Conservation (phyloP, 208 protist genomes). For the Trypanosoma melophagium region DNA sequence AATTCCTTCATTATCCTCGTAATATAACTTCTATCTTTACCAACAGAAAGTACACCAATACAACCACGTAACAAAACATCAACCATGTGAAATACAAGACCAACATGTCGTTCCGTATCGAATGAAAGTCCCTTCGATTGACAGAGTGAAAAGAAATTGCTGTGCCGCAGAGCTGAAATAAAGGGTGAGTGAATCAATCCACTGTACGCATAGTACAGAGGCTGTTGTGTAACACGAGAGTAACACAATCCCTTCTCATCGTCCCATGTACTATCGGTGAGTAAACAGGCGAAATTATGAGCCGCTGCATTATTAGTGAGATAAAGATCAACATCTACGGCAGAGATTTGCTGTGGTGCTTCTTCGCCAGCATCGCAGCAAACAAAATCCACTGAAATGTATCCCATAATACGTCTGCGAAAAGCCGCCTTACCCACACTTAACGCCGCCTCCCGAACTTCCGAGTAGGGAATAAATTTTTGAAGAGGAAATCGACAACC, state of each 20-base stretch:
- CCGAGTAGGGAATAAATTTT: conserved; percentile 50
- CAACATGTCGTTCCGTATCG: conserved; percentile 46
- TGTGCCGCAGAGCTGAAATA: conserved; percentile 76
- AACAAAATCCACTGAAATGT: conserved; percentile 89
- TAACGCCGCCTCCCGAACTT: conserved; percentile 68
- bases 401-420: conserved; percentile 84
- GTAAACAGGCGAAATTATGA: conserved; percentile 56
- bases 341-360: conserved; percentile 57
- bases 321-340: conserved; percentile 88
- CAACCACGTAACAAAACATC: conserved; percentile 81
- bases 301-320: conserved; percentile 80
- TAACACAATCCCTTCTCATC: conserved; percentile 27
- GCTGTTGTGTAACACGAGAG: neutral
- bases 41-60: conserved; percentile 79
- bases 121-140: conserved; percentile 67
- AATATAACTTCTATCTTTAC: conserved; percentile 31
- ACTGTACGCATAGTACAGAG: conserved; percentile 82
- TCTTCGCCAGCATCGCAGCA: conserved; percentile 33
- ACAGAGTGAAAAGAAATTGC: conserved; percentile 84
- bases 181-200: conserved; percentile 89
- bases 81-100: conserved; percentile 86
- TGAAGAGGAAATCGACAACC: conserved; percentile 67
- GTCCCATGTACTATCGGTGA: conserved; percentile 49
- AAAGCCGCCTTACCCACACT: conserved; percentile 69
- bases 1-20: conserved; percentile 68